phyloP scores from a whole-genome alignment of 73 alveolate genomes.

The Blepharisma japonicum region DNA sequence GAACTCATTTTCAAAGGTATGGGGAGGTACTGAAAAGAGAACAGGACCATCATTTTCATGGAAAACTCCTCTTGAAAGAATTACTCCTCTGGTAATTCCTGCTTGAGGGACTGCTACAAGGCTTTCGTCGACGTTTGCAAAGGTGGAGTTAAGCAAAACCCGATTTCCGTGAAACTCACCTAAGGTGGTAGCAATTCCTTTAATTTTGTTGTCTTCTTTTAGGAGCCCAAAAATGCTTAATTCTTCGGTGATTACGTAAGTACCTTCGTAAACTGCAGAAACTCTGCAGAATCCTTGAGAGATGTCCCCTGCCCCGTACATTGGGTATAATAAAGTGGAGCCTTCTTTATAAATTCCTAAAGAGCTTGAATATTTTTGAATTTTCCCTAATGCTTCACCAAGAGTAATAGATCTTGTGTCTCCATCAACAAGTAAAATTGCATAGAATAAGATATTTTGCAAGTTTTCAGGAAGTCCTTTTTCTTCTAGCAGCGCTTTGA shows the following conservation, averaged over 20 bases:
- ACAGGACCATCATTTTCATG: constrained; percentile 20
- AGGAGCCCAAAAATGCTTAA: not conserved
- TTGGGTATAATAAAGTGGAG: constrained; percentile 10
- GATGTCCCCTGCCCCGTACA: constrained; percentile 26
- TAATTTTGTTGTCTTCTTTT: not conserved
- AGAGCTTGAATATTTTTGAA: constrained; percentile 7
- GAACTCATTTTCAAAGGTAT: not conserved
- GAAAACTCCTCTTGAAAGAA: constrained; percentile 1
- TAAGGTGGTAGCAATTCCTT: not conserved
- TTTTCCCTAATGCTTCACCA: not conserved
- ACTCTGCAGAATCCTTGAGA: constrained; percentile 28
- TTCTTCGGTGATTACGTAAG: constrained; percentile 19
- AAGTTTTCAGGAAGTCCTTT: not conserved
- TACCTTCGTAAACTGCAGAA: constrained; percentile 27
- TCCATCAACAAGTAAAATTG: not conserved
- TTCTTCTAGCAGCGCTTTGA: not conserved
- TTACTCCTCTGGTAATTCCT: not conserved
- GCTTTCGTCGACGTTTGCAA: not conserved
- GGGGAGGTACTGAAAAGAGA: constrained; percentile 17
- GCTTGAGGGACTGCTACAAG: not conserved
- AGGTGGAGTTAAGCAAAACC: not conserved
- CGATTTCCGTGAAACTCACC: constrained; percentile 1
- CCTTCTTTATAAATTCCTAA: constrained; percentile 21
- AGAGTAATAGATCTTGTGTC: not conserved
- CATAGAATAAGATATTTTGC: constrained; percentile 2